A percentile compares a stretch with the other conserved stretches of the same genome.
Conservation (phyloP, 1,139 yeast species). For the Saccharomyces hybrid region DNA sequence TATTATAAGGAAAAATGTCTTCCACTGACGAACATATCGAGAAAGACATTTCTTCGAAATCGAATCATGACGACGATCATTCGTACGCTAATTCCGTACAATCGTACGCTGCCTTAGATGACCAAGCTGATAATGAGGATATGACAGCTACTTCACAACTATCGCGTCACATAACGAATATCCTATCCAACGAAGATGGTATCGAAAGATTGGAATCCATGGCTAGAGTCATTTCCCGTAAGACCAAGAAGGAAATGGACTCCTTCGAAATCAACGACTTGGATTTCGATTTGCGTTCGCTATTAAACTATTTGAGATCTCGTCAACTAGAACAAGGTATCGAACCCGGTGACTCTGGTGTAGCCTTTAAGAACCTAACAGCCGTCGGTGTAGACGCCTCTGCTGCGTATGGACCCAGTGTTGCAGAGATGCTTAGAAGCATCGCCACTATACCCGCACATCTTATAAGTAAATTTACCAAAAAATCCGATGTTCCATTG, state of each 20-base stretch:
- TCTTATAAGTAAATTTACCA: slow-evolving; percentile 18
- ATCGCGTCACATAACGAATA: slow-evolving; percentile 27
- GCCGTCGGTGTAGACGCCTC: slow-evolving; percentile 47
- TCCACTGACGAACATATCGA: slow-evolving; percentile 8
- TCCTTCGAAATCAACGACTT: slow-evolving; percentile 34
- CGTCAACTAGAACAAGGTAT: slow-evolving; percentile 38
- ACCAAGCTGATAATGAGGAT: slow-evolving; percentile 19
- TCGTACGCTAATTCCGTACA: slow-evolving; percentile 11
- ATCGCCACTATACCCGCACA: slow-evolving; percentile 29
- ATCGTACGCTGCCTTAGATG: slow-evolving; percentile 20
- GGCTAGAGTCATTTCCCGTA: slow-evolving; percentile 38
- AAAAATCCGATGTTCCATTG: slow-evolving; percentile 35
- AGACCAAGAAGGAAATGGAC: slow-evolving; percentile 35
- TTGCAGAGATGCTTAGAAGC: slow-evolving; percentile 37
- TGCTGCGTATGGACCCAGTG: slow-evolving; percentile 46
- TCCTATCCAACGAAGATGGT: slow-evolving; percentile 30
- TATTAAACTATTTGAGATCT: slow-evolving; percentile 35
- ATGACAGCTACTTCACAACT: slow-evolving; percentile 25
- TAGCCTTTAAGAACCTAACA: slow-evolving; percentile 41
- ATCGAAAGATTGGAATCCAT: slow-evolving; percentile 36
- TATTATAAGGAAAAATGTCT: slow-evolving; percentile 7
- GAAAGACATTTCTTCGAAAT: slow-evolving; percentile 11
- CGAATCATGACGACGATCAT: slow-evolving; percentile 9
- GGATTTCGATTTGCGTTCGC: slow-evolving; percentile 37
- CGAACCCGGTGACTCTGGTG: slow-evolving; percentile 42